Evolutionary conservation across 306 rosid species (phyloP).

Genomic region (Trifolium subterraneum): DNA sequence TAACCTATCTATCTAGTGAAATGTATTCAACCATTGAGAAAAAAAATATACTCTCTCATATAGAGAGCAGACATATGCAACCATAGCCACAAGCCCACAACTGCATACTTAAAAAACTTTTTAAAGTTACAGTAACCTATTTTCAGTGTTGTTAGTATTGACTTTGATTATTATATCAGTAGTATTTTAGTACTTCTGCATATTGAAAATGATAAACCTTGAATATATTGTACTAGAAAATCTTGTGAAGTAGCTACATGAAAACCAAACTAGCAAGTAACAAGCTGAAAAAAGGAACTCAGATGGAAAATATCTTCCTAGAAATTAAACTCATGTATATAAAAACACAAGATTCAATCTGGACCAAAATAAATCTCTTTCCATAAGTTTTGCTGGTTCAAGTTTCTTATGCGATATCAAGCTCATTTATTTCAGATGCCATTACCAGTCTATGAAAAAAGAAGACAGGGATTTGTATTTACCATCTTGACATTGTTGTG

Average conservation of each 20-base stretch:
- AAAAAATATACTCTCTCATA: constrained; percentile 17
- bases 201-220: constrained; percentile 17
- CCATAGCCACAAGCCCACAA: not conserved
- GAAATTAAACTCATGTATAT: not conserved
- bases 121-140: constrained; percentile 16
- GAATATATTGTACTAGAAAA: constrained; percentile 8
- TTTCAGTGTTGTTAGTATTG: constrained; percentile 2
- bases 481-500: constrained; percentile 97
- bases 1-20: constrained; percentile 6
- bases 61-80: constrained; percentile 26
- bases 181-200: not conserved
- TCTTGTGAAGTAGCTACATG: not conserved
- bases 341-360: constrained; percentile 32
- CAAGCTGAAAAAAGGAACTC: constrained; percentile 5
- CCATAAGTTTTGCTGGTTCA: constrained; percentile 22
- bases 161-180: constrained; percentile 1
- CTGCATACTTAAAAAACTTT: constrained; percentile 28
- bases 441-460: constrained; percentile 32
- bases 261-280: constrained; percentile 24
- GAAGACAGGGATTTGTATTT: constrained; percentile 34
- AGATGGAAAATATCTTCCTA: not conserved
- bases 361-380: constrained; percentile 21
- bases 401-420: constrained; percentile 21
- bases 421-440: constrained; percentile 17
- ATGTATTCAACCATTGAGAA: constrained; percentile 23